Evolutionary conservation across 495 filamentous ascomycete species (phyloP), one percentile per base, ranked within the genome.

Genomic region (Penicillium tannophilum): DNA sequence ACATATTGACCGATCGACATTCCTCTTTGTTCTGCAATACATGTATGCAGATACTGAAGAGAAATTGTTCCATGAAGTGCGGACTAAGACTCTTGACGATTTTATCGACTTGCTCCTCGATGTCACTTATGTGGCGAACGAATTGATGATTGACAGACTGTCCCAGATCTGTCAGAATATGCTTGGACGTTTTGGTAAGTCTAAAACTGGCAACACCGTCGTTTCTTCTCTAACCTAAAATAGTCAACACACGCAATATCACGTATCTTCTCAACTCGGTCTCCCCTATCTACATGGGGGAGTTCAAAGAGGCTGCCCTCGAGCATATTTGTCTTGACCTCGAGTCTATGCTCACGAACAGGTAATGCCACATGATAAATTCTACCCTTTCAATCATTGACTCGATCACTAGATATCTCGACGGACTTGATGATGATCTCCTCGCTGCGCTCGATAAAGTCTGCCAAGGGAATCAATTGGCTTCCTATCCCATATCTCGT

Each of bases 261-360:
- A 89, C 90, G 44, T 84, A 87, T 45, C 75, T 98, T 12, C 79
- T 98, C 28, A 96, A 94, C 66, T 88, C 84, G 1, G 86, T 96
- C 58, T 86, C 89, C 46, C 90, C 91, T 1, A 93, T 87, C 69
- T 89, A 85, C 6, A 84, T 96, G 28, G 87, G 82, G 0, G 87
- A 90, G 55, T 96, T 98, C 71, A 97, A 96, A 70, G 83, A 97
- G 66, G 89, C 88, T 36, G 89, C 88, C 3, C 70, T 98, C 58
- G 90, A 97, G 72, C 98, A 97, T 70, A 84, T 97, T 30, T 97
- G 92, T 62, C 73, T 96, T 36, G 93, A 95, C 64, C 77, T 97
- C 39, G 93, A 97, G 66, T 85, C 85, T 4, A 88, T 97, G 81
- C 84, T 98, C 41, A 88, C 95, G 65, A 95, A 96, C 60, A 88